These are phyloP conservation scores for Colletotrichum australisinense DNA, from an alignment of 2,329 filamentous ascomycete species.

Conservation along the genomic window DNA sequence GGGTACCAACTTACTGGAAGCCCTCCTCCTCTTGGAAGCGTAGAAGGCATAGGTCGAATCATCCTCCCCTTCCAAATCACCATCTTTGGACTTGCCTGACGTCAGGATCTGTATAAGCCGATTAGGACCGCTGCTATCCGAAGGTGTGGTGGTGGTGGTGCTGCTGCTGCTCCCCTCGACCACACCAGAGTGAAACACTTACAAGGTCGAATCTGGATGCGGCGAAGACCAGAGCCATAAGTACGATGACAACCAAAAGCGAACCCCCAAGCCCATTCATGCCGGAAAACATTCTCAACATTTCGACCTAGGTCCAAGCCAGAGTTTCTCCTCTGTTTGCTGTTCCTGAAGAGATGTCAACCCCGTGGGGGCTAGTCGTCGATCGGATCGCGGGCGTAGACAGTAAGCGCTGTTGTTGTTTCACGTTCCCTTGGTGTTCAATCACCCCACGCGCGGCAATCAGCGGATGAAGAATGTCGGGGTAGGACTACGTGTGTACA, in stretches of 20 bases:
- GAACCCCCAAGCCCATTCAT: slow-evolving; percentile 23
- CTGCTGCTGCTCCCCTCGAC: not conserved
- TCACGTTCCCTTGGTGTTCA: not conserved
- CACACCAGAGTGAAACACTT: not conserved
- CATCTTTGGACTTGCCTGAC: slow-evolving; percentile 24
- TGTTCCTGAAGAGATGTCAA: not conserved
- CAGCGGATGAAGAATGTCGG: not conserved
- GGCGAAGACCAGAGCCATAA: slow-evolving; percentile 31
- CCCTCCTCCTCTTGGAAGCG: slow-evolving; percentile 28
- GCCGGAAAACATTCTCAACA: slow-evolving; percentile 34
- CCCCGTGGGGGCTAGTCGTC: too few species aligned
- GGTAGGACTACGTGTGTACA: not conserved
- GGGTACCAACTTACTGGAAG: slow-evolving; percentile 28
- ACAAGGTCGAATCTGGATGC: slow-evolving; percentile 35
- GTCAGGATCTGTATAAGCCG: slow-evolving; percentile 26
- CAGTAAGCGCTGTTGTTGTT: not conserved
- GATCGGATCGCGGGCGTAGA: not conserved
- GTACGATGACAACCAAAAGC: slow-evolving; percentile 29
- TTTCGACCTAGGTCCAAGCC: not conserved
- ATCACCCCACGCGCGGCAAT: slow-evolving; percentile 4
- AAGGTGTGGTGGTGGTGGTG: not conserved
- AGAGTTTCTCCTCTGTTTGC: not conserved
- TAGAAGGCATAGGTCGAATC: slow-evolving; percentile 37
- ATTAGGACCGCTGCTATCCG: not conserved
- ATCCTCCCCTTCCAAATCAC: slow-evolving; percentile 28